These are phyloP conservation scores for Petasospora rhodanensis DNA, from an alignment of 1,139 yeast genomes.

Conservation along the genomic window DNA sequence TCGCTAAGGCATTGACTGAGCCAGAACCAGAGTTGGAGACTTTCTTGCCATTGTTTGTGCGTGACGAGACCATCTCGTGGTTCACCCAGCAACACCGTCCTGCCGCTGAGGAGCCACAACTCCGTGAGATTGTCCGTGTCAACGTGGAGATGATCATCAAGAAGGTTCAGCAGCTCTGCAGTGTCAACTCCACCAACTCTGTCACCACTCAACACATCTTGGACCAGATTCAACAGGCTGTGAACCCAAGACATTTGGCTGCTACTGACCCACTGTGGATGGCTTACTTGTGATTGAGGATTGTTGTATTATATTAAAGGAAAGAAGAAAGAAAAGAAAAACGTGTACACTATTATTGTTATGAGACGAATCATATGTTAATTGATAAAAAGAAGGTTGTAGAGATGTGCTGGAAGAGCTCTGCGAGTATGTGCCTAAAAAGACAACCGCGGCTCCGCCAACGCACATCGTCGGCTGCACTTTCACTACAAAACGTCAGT, in stretches of 20 bases:
- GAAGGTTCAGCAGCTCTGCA: constrained; percentile 67
- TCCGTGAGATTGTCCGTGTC: constrained; percentile 81
- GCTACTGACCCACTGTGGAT: constrained; percentile 92
- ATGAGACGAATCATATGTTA: too few relatives aligned
- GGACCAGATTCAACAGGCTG: constrained; percentile 92
- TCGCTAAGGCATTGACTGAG: constrained; percentile 84
- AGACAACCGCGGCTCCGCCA: too few relatives aligned
- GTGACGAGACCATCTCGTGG: constrained; percentile 95
- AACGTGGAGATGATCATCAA: constrained; percentile 85
- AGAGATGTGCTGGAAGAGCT: too few relatives aligned
- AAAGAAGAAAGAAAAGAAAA: too few relatives aligned
- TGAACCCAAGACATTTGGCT: constrained; percentile 90
- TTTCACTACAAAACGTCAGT: too few relatives aligned
- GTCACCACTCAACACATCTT: constrained; percentile 93
- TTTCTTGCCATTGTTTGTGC: constrained; percentile 82
- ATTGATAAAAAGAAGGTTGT: too few relatives aligned
- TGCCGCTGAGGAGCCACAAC: constrained; percentile 60
- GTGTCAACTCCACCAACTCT: constrained; percentile 63
- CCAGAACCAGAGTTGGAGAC: constrained; percentile 89
- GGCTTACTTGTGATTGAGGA: constrained; percentile 62
- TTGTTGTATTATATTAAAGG: too few relatives aligned
- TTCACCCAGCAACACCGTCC: constrained; percentile 73
- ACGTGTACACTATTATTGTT: too few relatives aligned
- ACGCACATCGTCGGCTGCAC: too few relatives aligned
- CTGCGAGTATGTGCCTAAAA: too few relatives aligned